phyloP scores from a whole-genome alignment of 495 filamentous ascomycete genomes.

The Arthonia radiata region DNA sequence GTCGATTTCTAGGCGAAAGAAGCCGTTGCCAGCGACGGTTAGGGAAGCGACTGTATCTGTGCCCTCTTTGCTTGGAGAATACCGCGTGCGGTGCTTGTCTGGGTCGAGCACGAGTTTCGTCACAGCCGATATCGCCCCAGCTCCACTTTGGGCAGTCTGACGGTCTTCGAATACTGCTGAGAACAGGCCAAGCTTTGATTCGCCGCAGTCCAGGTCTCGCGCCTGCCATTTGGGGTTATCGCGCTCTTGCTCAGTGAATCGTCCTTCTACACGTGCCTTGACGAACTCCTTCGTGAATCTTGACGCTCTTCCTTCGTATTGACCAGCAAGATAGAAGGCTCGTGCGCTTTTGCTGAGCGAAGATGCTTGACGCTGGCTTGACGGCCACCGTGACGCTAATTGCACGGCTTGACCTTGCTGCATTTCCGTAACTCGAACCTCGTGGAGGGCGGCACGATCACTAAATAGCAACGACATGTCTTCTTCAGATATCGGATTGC shows the following conservation, averaged over 20 bases:
- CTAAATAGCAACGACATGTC: too few species aligned
- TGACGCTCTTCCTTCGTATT: slow-evolving; percentile 55
- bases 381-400: too few species aligned
- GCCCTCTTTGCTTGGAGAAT: slow-evolving; percentile 40
- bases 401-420: too few species aligned
- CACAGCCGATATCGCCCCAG: neutral
- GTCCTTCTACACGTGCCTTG: slow-evolving; percentile 64
- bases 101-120: slow-evolving; percentile 29
- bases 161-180: slow-evolving; percentile 59
- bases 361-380: too few species aligned
- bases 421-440: too few species aligned
- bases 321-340: slow-evolving; percentile 39
- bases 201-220: slow-evolving; percentile 31
- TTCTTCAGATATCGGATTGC: too few species aligned
- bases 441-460: too few species aligned
- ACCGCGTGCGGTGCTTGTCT: slow-evolving; percentile 28
- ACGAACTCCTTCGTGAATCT: slow-evolving; percentile 66
- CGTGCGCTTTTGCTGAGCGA: slow-evolving; percentile 26
- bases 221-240: slow-evolving; percentile 61
- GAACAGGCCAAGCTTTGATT: slow-evolving; percentile 38
- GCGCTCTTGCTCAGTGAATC: slow-evolving; percentile 54
- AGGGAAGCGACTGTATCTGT: slow-evolving; percentile 37
- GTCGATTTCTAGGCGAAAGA: slow-evolving; percentile 33
- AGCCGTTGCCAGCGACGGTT: slow-evolving; percentile 9
- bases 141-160: slow-evolving; percentile 17